A percentile compares a stretch with the other conserved stretches of the same genome.
phyloP scores from a whole-genome alignment of 2,329 filamentous ascomycete genomes.

The Fusarium sp. region DNA sequence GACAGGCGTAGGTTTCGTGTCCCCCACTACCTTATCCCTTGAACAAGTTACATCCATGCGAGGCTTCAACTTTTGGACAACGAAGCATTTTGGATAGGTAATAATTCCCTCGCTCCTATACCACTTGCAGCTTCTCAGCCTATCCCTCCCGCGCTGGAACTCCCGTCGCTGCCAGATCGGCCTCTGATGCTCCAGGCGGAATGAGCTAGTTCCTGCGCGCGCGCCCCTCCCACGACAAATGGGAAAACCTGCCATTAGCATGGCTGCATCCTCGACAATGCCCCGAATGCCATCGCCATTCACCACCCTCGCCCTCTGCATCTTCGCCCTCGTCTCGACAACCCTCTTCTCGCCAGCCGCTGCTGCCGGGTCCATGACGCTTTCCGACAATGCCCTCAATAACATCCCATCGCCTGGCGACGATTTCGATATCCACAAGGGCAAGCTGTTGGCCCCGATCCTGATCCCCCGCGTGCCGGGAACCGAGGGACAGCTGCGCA shows the following conservation, averaged over 20 bases:
- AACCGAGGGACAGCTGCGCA: slow-evolving; percentile 77
- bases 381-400: slow-evolving; percentile 81
- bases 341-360: slow-evolving; percentile 35
- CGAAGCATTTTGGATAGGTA: slow-evolving; percentile 7
- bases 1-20: slow-evolving; percentile 1
- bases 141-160: neutral
- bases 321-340: slow-evolving; percentile 34
- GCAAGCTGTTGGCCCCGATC: slow-evolving; percentile 85
- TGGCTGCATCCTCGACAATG: slow-evolving; percentile 35
- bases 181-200: slow-evolving; percentile 26
- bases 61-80: slow-evolving; percentile 34
- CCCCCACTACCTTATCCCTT: slow-evolving; percentile 34
- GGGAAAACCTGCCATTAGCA: slow-evolving; percentile 32
- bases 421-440: slow-evolving; percentile 83
- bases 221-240: slow-evolving; percentile 34
- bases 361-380: slow-evolving; percentile 57
- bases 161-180: neutral
- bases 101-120: slow-evolving; percentile 24
- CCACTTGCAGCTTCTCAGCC: slow-evolving; percentile 1
- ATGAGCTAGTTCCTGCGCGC: slow-evolving; percentile 33
- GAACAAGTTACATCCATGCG: slow-evolving; percentile 14
- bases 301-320: slow-evolving; percentile 31
- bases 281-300: slow-evolving; percentile 31
- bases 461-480: slow-evolving; percentile 90
- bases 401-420: slow-evolving; percentile 77